Evolutionary conservation across 129 eudicot genomes (phyloP).

Genomic region (Centaurea solstitialis): DNA sequence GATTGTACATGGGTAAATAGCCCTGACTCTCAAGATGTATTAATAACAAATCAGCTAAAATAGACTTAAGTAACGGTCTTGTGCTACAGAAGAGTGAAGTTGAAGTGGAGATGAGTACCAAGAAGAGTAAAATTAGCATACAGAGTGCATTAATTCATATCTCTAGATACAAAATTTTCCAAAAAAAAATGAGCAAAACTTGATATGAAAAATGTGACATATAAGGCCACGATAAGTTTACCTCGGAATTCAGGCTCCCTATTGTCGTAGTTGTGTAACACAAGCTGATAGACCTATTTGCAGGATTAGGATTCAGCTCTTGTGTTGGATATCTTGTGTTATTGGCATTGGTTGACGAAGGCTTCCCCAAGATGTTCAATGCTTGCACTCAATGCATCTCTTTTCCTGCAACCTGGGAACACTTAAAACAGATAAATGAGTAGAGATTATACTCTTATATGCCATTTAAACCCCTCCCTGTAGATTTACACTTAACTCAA

Average conservation of each 20-base stretch:
- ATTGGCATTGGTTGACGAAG: conserved; percentile 31
- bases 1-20: too few species aligned
- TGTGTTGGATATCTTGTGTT: conserved; percentile 35
- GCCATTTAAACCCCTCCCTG: not conserved
- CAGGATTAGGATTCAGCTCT: conserved; percentile 38
- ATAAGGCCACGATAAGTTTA: not conserved
- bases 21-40: too few species aligned
- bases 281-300: conserved; percentile 20
- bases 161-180: conserved; percentile 16
- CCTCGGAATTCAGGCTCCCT: not conserved
- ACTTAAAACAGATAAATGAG: not conserved
- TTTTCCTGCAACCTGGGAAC: conserved; percentile 45
- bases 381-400: conserved; percentile 65
- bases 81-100: not conserved
- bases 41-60: too few species aligned
- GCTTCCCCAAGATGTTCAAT: conserved; percentile 57
- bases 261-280: conserved; percentile 1
- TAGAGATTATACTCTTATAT: not conserved
- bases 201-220: conserved; percentile 15
- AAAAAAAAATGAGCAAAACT: conserved; percentile 3
- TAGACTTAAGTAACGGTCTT: too few species aligned
- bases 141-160: conserved; percentile 14
- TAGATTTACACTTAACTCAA: not conserved
- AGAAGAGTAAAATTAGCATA: conserved; percentile 3
- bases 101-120: not conserved